A percentile compares a stretch with the other conserved stretches of the same genome.
Conservation (phyloP, 2,329 filamentous ascomycete genomes). For the Colletotrichum incanum region DNA sequence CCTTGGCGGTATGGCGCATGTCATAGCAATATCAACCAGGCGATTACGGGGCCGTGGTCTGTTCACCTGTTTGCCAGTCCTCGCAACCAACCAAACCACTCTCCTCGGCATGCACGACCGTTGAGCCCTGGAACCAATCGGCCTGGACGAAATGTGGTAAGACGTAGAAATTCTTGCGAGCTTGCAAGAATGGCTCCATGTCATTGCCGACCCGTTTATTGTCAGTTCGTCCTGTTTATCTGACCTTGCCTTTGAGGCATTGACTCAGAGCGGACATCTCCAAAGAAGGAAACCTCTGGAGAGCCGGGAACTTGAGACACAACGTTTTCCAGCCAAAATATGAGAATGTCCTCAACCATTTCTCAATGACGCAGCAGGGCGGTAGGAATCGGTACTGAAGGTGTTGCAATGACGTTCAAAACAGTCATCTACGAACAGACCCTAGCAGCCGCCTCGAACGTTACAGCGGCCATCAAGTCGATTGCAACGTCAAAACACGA, state of each 20-base stretch:
- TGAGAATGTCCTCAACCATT: background rate
- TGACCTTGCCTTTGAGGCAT: background rate
- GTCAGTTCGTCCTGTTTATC: background rate
- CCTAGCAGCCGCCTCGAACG: background rate
- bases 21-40: background rate
- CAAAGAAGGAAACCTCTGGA: background rate
- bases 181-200: no score
- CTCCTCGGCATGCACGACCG: conserved; percentile 14
- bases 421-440: background rate
- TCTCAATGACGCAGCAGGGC: background rate
- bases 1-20: conserved; percentile 5
- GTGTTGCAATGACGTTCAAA: background rate
- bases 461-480: background rate
- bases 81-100: background rate
- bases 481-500: no score
- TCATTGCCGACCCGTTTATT: background rate
- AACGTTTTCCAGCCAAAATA: no score
- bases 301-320: background rate
- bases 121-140: background rate
- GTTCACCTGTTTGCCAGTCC: background rate
- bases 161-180: background rate
- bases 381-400: no score
- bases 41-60: background rate
- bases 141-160: background rate
- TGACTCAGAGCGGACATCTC: background rate